Evolutionary conservation across 257 asterid species (phyloP), one percentile per base, ranked within the genome.

Genomic region (Solanum pimpinellifolium): DNA sequence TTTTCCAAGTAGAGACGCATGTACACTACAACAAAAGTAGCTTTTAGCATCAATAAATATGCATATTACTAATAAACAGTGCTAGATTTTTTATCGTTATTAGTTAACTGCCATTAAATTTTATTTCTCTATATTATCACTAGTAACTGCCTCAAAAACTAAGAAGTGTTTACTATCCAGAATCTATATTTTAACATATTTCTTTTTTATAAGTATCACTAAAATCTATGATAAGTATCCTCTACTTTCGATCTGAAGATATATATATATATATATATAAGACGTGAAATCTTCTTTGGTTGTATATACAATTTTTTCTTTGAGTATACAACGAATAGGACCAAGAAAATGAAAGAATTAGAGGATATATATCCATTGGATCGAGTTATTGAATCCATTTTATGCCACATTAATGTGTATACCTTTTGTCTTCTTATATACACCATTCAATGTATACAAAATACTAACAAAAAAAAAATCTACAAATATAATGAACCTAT

Each of bases 81-180:
- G 11, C 0, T 18, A 18, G 20, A 7, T 2, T 52, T 0, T 52
- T 52, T 52, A 52, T 2, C 11, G 0, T 2, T 18, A 56, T 56
- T 56, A 56, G 3, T 56, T 56, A 18, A 18, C 20, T 18, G 1
- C 0, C n/a, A 56, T 56, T 56, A 3, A 2, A 56, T 7, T 56
- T 6, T 18, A 56, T 56, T 9, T 56, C n/a, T 2, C 2, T 18
- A 56, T 56, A 56, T 18, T 56, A 56, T 56, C n/a, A 52, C 62
- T 52, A 52, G 1, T 52, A 52, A 6, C 16, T 16, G 0, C 10
- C 7, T 2, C 3, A 16, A 52, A 52, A 16, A 39, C 0, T 39
- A 9, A 39, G 8, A 0, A 39, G 2, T 39, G 0, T 0, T 39
- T 39, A 39, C 8, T 0, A 39, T 39, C 8, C 9, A 8, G 8